Percentiles rank a stretch among this genome's conserved stretches.
Conservation (phyloP, 371 early-diverging fungal genomes). For the Mucor piriformis region DNA sequence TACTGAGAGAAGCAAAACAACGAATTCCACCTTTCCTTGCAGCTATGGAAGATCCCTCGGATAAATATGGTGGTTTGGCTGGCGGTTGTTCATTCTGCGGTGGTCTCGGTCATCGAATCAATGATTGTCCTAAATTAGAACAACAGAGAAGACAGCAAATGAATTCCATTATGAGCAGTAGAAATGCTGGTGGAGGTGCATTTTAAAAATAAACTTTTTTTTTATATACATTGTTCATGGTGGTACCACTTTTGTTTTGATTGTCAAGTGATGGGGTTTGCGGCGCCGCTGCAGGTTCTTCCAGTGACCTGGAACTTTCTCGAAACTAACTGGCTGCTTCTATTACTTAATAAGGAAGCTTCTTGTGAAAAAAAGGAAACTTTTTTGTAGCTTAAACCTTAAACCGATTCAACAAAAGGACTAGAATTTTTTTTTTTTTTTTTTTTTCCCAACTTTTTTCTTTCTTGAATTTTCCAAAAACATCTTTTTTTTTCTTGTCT, state of each 20-base stretch:
- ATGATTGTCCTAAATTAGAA: conserved; percentile 88
- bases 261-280: not conserved
- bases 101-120: conserved; percentile 93
- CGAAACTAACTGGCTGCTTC: conserved; percentile 12
- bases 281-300: not conserved
- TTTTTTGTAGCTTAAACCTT: not conserved
- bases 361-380: not conserved
- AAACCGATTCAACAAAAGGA: not conserved
- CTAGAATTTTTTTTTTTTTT: not conserved
- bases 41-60: conserved; percentile 87
- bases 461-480: not conserved
- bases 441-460: conserved; percentile 8
- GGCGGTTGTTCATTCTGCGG: conserved; percentile 94
- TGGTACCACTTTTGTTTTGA: not conserved
- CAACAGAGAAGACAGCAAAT: conserved; percentile 67
- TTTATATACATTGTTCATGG: not conserved
- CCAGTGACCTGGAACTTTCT: conserved; percentile 16
- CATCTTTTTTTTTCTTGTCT: no score
- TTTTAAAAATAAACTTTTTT: conserved; percentile 25
- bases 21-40: conserved; percentile 87
- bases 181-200: conserved; percentile 45
- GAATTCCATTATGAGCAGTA: conserved; percentile 48
- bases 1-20: conserved; percentile 93
- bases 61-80: conserved; percentile 71
- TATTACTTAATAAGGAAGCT: conserved; percentile 1